Evolutionary conservation across 805 yeast species (phyloP), one percentile per base, ranked within the genome.

Genomic region (Wilhelminamyces savonicus): DNA sequence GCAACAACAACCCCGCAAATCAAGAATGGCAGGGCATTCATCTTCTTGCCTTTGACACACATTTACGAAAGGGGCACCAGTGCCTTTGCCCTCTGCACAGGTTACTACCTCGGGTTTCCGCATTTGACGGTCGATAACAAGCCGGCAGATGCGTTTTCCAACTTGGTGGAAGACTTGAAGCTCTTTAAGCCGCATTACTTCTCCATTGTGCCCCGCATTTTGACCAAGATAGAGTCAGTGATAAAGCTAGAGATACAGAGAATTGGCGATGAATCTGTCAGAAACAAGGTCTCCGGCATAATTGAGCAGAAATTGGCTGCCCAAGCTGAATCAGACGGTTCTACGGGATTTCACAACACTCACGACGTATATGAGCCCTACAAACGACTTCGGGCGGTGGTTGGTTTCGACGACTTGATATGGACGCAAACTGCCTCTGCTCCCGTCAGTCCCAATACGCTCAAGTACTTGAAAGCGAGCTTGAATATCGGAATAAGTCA

Each of bases 11-110:
- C 56, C 7, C 36, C 31, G 2, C 35, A 16, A 17, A 13, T n/a
- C 13, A 55, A 58, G 19, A 17, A 37, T 10, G 34, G 32, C 12
- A 29, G 25, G 13, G 42, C 44, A 7, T 39, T 32, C 22, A 35
- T 39, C 28, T 74, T 73, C 46, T 52, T 76, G 27, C 82, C 82
- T 4, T 52, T 76, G 38, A 78, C 81, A 2, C 81, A 75, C 46
- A 74, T 75, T 25, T 72, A 65, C 36, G 78, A 75, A 46, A 58
- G 80, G 42, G 59, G 63, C 32, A 59, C 61, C 24, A 37, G 68
- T n/a, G 60, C 64, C 11, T 59, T 61, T 40, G 69, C 61, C 18
- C 36, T 76, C 23, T 39, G 66, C 12, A 50, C 52, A 30, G 83
- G 83, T 21, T 64, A 61, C 29, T 60, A 62, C 14, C 48, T 71